phyloP scores from a whole-genome alignment of 2,329 filamentous ascomycete genomes.

The Sclerotinia subarctica region DNA sequence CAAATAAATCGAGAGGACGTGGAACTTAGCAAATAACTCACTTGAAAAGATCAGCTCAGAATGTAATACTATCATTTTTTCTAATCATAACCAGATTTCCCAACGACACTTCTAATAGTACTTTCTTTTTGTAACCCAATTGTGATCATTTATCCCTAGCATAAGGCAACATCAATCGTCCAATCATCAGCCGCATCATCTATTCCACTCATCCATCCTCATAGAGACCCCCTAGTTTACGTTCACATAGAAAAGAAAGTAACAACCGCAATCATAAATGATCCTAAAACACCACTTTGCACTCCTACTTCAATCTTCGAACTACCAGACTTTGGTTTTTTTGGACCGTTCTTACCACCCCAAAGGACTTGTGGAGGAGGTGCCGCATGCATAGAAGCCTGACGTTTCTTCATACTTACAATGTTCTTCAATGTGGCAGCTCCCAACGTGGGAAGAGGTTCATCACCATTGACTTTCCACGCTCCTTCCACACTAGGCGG shows the following conservation, averaged over 20 bases:
- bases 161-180: neutral
- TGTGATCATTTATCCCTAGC: neutral
- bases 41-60: neutral
- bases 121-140: neutral
- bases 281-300: neutral
- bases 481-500: constrained; percentile 66
- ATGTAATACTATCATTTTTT: neutral
- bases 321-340: neutral
- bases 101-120: neutral
- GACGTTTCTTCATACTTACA: neutral
- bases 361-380: too few relatives aligned
- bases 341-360: neutral
- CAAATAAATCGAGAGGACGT: neutral
- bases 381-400: neutral
- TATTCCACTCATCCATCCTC: neutral
- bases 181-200: neutral
- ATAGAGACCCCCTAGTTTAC: neutral
- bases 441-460: constrained; percentile 65
- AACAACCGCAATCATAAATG: neutral
- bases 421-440: neutral
- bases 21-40: too few relatives aligned
- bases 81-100: neutral
- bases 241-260: neutral
- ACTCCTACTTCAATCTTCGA: neutral
- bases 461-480: constrained; percentile 71